phyloP scores from a whole-genome alignment of 2,329 filamentous ascomycete species.

The Fusarium longipes region DNA sequence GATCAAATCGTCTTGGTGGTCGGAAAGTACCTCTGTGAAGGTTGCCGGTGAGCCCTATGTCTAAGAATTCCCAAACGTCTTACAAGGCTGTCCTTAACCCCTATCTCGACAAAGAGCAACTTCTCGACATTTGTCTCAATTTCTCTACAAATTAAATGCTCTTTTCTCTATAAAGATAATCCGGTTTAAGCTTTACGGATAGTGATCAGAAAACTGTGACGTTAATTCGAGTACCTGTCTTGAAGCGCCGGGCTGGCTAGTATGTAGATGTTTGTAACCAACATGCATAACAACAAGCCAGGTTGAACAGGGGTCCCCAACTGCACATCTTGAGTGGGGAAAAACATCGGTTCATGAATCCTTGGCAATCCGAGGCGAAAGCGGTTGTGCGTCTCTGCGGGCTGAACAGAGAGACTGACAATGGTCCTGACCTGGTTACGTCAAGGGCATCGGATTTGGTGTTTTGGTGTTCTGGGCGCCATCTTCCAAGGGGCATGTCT shows the following conservation, averaged over 20 bases:
- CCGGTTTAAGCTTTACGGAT: not conserved
- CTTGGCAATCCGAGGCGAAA: not conserved
- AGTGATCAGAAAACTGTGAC: not conserved
- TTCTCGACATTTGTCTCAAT: not conserved
- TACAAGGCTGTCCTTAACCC: not conserved
- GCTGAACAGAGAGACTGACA: not conserved
- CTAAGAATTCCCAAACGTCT: not conserved
- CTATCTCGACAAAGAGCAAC: not conserved
- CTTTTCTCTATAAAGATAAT: not conserved
- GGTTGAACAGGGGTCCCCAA: not conserved
- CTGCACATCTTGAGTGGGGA: not conserved
- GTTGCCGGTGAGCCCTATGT: not conserved
- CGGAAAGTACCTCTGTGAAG: not conserved
- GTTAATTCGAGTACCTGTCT: not conserved
- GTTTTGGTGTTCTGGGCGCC: not conserved
- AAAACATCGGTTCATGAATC: not conserved
- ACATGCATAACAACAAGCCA: conserved; percentile 5
- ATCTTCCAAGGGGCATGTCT: not conserved
- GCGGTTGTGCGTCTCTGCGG: not conserved
- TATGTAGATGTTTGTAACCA: conserved; percentile 6
- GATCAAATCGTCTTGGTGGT: fast-evolving
- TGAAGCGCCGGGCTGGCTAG: not conserved
- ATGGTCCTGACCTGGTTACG: not conserved
- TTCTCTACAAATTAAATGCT: not conserved
- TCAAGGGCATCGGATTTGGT: not conserved